phyloP scores from a whole-genome alignment of 306 rosid genomes.

The Luffa aegyptiaca region DNA sequence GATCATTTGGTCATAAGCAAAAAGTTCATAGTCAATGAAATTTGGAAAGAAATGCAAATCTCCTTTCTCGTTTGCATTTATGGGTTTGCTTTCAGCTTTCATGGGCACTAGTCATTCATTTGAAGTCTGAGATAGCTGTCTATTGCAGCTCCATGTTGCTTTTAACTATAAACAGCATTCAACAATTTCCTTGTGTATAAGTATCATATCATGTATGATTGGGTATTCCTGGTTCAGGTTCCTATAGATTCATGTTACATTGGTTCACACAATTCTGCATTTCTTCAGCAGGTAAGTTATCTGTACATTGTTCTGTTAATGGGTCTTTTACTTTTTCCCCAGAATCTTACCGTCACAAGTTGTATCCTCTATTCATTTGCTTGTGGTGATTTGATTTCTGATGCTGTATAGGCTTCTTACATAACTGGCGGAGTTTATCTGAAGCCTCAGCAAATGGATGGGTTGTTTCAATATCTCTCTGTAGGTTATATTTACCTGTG shows the following conservation, averaged over 20 bases:
- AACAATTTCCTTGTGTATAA: not conserved
- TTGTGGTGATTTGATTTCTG: conserved; percentile 2
- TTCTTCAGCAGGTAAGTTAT: conserved; percentile 91
- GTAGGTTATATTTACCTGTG: conserved; percentile 30
- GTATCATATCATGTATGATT: not conserved
- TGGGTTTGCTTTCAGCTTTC: not conserved
- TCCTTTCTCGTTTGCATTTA: not conserved
- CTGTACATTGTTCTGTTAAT: not conserved
- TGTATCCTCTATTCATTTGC: not conserved
- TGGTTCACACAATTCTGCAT: conserved; percentile 78
- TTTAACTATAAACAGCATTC: not conserved
- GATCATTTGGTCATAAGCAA: not conserved
- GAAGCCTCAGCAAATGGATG: conserved; percentile 78
- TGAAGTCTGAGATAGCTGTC: not conserved
- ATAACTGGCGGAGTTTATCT: conserved; percentile 91
- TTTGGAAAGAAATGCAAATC: not conserved
- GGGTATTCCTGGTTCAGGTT: conserved; percentile 42
- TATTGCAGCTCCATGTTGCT: not conserved
- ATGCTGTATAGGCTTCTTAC: conserved; percentile 66
- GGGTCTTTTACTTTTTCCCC: not conserved
- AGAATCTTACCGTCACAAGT: not conserved
- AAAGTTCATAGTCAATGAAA: not conserved
- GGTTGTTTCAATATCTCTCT: conserved; percentile 83
- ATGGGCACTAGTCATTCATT: not conserved
- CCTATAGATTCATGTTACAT: conserved; percentile 87